phyloP scores from a whole-genome alignment of 1,284 basidiomycete species.

The Peniophora sp. region DNA sequence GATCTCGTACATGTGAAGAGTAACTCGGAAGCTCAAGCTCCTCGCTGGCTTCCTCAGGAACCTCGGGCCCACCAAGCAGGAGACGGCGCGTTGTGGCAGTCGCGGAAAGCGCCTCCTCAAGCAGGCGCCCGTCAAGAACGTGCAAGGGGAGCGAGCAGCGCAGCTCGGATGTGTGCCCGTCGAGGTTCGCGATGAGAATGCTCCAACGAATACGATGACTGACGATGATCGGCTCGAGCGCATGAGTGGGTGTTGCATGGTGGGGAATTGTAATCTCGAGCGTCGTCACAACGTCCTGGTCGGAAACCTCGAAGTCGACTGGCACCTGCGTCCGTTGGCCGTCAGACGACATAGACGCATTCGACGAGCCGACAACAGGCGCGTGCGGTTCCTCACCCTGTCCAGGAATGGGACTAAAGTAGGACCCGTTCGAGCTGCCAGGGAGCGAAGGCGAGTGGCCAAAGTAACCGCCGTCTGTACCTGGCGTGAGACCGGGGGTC shows the following conservation, averaged over 20 bases:
- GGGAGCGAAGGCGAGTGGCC: slow-evolving; percentile 5
- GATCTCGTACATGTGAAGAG: slow-evolving; percentile 80
- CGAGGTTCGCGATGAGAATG: slow-evolving; percentile 75
- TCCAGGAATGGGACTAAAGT: not conserved
- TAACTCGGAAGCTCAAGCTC: slow-evolving; percentile 82
- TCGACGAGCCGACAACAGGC: slow-evolving; percentile 10
- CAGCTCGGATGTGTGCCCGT: slow-evolving; percentile 85
- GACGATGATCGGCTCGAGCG: slow-evolving; percentile 64
- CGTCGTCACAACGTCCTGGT: slow-evolving; percentile 39
- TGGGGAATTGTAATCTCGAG: slow-evolving; percentile 39
- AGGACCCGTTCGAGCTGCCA: no score
- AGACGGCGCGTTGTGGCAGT: slow-evolving; percentile 68
- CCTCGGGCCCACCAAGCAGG: slow-evolving; percentile 41
- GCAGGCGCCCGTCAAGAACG: slow-evolving; percentile 66
- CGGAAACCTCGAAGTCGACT: slow-evolving; percentile 18
- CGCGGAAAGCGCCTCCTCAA: slow-evolving; percentile 66
- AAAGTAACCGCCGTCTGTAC: slow-evolving; percentile 8
- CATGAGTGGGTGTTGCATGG: slow-evolving; percentile 55
- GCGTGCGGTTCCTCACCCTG: not conserved
- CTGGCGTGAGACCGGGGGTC: slow-evolving; percentile 10
- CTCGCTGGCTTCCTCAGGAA: slow-evolving; percentile 34
- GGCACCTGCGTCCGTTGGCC: slow-evolving; percentile 7
- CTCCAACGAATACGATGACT: slow-evolving; percentile 71
- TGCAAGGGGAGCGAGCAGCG: slow-evolving; percentile 86
- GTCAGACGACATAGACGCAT: not conserved